Percentiles rank a stretch among this genome's conserved stretches.
phyloP scores from a whole-genome alignment of 2,329 filamentous ascomycete species.

The Talaromyces islandicus region DNA sequence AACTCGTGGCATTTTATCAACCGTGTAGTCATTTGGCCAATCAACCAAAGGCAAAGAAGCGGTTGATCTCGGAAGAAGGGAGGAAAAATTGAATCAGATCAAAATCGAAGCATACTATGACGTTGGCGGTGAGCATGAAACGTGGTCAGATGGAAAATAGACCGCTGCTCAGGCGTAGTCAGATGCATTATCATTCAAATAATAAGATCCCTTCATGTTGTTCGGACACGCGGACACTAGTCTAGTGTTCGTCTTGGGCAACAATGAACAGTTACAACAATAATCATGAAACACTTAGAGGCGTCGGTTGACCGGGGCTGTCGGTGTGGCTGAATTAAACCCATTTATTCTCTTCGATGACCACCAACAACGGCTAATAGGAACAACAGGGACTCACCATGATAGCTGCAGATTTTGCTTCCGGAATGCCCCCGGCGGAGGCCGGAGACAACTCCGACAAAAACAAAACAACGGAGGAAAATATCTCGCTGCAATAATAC shows the following conservation, averaged over 20 bases:
- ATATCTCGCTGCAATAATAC: neutral
- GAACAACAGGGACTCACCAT: neutral
- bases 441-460: neutral
- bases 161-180: neutral
- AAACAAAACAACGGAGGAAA: neutral
- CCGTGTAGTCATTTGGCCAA: neutral
- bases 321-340: neutral
- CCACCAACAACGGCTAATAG: neutral
- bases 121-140: slow-evolving; percentile 1
- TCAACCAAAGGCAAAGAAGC: neutral
- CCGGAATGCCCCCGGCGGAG: neutral
- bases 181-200: neutral
- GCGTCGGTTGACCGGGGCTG: neutral
- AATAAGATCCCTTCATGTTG: neutral
- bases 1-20: neutral
- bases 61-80: neutral
- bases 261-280: neutral
- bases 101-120: neutral
- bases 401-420: neutral
- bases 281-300: neutral
- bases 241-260: neutral
- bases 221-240: neutral
- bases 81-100: neutral
- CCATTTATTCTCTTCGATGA: neutral
- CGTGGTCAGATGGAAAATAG: neutral